phyloP scores from a whole-genome alignment of 306 rosid species.

The Hippophae gyantsensis region DNA sequence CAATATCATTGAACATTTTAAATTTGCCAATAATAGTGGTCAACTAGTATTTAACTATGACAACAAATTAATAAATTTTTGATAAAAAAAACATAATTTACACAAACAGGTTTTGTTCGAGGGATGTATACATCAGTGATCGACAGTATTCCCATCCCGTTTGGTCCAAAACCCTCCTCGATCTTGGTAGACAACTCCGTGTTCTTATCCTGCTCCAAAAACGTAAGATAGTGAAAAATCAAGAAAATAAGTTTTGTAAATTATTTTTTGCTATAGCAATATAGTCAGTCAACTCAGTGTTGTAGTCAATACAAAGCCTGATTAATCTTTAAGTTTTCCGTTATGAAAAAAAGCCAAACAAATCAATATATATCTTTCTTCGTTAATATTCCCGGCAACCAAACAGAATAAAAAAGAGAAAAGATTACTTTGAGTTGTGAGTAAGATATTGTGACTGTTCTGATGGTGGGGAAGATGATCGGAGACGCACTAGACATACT shows the following conservation, averaged over 20 bases:
- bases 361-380: background rate
- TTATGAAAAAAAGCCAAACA: background rate
- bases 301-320: background rate
- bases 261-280: background rate
- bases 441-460: slow-evolving; percentile 56
- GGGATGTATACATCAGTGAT: slow-evolving; percentile 50
- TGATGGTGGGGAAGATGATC: slow-evolving; percentile 36
- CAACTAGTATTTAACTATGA: background rate
- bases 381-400: background rate
- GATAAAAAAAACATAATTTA: background rate
- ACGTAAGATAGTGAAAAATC: background rate
- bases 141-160: slow-evolving; percentile 65
- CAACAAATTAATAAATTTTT: background rate
- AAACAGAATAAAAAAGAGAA: background rate
- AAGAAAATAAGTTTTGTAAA: background rate
- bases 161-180: slow-evolving; percentile 78
- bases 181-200: slow-evolving; percentile 63
- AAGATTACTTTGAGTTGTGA: slow-evolving; percentile 49
- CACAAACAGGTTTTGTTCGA: slow-evolving; percentile 5
- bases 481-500: slow-evolving; percentile 32
- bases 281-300: background rate
- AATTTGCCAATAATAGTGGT: background rate
- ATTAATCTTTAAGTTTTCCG: background rate
- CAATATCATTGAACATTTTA: no score
- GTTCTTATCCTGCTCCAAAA: slow-evolving; percentile 45